Conservation (phyloP, 768 basidiomycete species). For the Lentinula raphanica region DNA sequence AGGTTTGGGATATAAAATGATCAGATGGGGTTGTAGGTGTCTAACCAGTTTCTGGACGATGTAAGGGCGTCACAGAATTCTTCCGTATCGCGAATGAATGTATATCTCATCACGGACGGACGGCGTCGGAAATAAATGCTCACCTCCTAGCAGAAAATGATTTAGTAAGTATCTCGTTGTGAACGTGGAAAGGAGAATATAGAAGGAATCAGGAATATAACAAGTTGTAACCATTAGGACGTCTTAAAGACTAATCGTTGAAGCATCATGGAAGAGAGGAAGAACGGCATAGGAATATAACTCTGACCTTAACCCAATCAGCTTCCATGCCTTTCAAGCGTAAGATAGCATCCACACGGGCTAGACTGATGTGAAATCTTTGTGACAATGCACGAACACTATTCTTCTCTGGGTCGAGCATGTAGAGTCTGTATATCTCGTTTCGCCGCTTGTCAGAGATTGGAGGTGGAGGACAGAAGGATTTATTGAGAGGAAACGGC, state of each 20-base stretch:
- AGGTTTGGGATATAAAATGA: slow-evolving; percentile 7
- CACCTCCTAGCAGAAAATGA: slow-evolving; percentile 30
- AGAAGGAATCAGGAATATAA: slow-evolving; percentile 8
- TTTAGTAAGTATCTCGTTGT: neutral
- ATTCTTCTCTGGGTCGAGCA: slow-evolving; percentile 51
- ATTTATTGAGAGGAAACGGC: slow-evolving; percentile 85
- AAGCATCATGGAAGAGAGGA: slow-evolving; percentile 39
- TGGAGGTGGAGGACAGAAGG: slow-evolving; percentile 77
- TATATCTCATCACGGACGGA: slow-evolving; percentile 43
- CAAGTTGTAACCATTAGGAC: slow-evolving; percentile 58
- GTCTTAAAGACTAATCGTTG: slow-evolving; percentile 97
- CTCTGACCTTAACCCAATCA: slow-evolving; percentile 65
- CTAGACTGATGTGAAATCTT: slow-evolving; percentile 61
- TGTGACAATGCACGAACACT: slow-evolving; percentile 57
- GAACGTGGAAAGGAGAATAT: neutral
- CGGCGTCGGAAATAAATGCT: slow-evolving; percentile 17
- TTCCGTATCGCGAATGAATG: slow-evolving; percentile 69
- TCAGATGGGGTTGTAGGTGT: slow-evolving; percentile 75
- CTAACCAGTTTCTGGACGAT: slow-evolving; percentile 55
- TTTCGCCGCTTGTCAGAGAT: slow-evolving; percentile 57
- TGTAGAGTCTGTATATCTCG: slow-evolving; percentile 55
- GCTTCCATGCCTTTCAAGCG: slow-evolving; percentile 76
- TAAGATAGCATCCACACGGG: slow-evolving; percentile 79
- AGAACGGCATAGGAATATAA: slow-evolving; percentile 6
- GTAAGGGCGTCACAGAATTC: slow-evolving; percentile 55